Percentiles rank a stretch among this genome's conserved stretches.
phyloP scores from a whole-genome alignment of 2,329 filamentous ascomycete species.

The Tympanopsis confertula region DNA sequence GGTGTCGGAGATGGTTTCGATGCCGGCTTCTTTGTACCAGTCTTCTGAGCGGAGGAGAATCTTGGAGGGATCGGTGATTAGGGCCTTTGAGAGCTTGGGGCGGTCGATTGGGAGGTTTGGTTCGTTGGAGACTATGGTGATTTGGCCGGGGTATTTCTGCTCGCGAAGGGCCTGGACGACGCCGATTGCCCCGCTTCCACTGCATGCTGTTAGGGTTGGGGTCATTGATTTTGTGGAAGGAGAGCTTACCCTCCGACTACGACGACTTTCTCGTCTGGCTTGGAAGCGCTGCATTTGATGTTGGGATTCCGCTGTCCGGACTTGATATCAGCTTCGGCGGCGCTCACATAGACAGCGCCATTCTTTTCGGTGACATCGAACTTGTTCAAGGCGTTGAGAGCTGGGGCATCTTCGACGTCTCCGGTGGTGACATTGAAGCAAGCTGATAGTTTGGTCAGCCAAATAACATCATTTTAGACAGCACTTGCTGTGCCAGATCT shows the following conservation, averaged over 20 bases:
- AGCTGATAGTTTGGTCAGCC: constrained; percentile 38
- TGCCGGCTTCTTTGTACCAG: constrained; percentile 58
- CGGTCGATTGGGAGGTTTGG: constrained; percentile 82
- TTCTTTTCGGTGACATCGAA: constrained; percentile 75
- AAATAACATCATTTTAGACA: too few species aligned
- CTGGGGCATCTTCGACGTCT: constrained; percentile 90
- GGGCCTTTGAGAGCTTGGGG: constrained; percentile 87
- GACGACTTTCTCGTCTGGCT: constrained; percentile 50
- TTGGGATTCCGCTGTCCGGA: constrained; percentile 62
- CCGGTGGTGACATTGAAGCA: constrained; percentile 86
- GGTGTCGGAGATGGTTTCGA: constrained; percentile 47
- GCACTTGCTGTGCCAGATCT: not conserved
- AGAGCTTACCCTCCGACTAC: constrained; percentile 49
- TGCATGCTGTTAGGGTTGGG: constrained; percentile 18
- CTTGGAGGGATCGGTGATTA: constrained; percentile 71
- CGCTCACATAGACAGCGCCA: constrained; percentile 73
- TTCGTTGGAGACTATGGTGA: constrained; percentile 77
- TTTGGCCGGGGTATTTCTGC: constrained; percentile 65
- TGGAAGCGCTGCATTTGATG: constrained; percentile 51
- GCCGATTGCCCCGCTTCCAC: constrained; percentile 75
- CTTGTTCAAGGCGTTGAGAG: constrained; percentile 70
- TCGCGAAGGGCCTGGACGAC: constrained; percentile 73
- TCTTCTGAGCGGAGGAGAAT: constrained; percentile 64
- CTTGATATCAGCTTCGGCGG: constrained; percentile 70
- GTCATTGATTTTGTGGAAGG: not conserved